phyloP scores from a whole-genome alignment of 306 rosid species.

The Quercus cerris region DNA sequence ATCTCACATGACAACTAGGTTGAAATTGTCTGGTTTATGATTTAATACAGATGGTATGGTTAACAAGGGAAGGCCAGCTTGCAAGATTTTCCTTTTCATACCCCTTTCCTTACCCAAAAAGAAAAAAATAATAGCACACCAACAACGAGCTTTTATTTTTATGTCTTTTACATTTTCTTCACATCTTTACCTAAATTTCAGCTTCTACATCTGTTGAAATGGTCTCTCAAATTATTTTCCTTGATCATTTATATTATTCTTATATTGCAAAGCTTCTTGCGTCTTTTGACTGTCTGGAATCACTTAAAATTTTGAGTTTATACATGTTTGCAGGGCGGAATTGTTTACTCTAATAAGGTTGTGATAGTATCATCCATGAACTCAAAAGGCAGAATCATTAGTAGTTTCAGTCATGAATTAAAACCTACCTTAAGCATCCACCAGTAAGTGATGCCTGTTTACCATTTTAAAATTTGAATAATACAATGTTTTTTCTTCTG shows the following conservation, averaged over 20 bases:
- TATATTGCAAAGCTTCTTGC: constrained; percentile 1
- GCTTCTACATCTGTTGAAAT: too few species aligned
- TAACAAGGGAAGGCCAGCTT: too few species aligned
- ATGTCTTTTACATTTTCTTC: not conserved
- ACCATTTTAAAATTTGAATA: constrained; percentile 18
- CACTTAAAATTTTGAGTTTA: constrained; percentile 4
- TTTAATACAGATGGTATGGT: too few species aligned
- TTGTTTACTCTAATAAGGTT: constrained; percentile 80
- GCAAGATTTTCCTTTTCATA: too few species aligned
- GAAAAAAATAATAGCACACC: too few species aligned
- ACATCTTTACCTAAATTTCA: not conserved
- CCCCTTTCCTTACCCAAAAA: too few species aligned
- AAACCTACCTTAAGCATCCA: constrained; percentile 63
- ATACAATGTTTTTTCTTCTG: constrained; percentile 7
- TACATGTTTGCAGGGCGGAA: constrained; percentile 69
- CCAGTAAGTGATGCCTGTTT: constrained; percentile 43
- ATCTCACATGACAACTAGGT: too few species aligned
- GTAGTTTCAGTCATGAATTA: constrained; percentile 55
- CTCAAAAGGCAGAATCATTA: constrained; percentile 56
- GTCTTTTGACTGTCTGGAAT: constrained; percentile 16
- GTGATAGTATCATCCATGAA: constrained; percentile 60
- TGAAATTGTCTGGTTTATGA: too few species aligned
- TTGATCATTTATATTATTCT: constrained; percentile 6
- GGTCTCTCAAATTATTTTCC: not conserved
- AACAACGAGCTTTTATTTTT: too few species aligned